A percentile compares a stretch with the other conserved stretches of the same genome.
phyloP scores from a whole-genome alignment of 2,329 filamentous ascomycete genomes.

The Aspergillus piperis region DNA sequence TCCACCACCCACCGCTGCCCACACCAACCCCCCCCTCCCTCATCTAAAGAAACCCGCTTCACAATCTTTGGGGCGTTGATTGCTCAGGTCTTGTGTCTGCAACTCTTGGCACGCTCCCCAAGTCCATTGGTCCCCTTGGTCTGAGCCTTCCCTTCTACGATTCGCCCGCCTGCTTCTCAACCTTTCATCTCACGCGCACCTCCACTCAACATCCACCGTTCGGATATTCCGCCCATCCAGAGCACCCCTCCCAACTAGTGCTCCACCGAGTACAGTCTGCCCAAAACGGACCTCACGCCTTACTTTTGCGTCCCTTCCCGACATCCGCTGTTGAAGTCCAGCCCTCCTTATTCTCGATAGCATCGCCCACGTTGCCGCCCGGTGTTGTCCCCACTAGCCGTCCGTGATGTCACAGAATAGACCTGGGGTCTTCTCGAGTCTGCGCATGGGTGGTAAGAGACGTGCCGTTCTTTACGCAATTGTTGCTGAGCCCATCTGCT shows the following conservation, averaged over 20 bases:
- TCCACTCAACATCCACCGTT: conserved; percentile 35
- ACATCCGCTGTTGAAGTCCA: conserved; percentile 50
- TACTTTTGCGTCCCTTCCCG: conserved; percentile 39
- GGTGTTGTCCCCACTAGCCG: conserved; percentile 26
- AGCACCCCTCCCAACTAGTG: conserved; percentile 34
- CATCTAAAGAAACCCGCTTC: conserved; percentile 15
- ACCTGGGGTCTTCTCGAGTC: conserved; percentile 80
- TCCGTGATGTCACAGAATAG: conserved; percentile 81
- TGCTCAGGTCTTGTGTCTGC: conserved; percentile 26
- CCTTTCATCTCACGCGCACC: conserved; percentile 37
- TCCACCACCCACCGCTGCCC: not conserved
- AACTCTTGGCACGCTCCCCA: conserved; percentile 33
- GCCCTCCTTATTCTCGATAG: conserved; percentile 46
- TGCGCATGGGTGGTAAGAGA: conserved; percentile 95
- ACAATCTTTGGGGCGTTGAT: conserved; percentile 13
- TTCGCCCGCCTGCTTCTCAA: conserved; percentile 32
- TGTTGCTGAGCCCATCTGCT: conserved; percentile 22
- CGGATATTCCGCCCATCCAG: conserved; percentile 39
- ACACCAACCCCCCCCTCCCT: too few species aligned
- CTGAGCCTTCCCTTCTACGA: conserved; percentile 27
- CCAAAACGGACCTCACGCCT: conserved; percentile 58
- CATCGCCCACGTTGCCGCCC: conserved; percentile 23
- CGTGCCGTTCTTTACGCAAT: conserved; percentile 20
- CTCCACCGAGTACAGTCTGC: conserved; percentile 40
- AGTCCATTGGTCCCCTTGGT: conserved; percentile 26